Conservation (phyloP, 2,329 filamentous ascomycete genomes). For the Cytospora paraplurivora region DNA sequence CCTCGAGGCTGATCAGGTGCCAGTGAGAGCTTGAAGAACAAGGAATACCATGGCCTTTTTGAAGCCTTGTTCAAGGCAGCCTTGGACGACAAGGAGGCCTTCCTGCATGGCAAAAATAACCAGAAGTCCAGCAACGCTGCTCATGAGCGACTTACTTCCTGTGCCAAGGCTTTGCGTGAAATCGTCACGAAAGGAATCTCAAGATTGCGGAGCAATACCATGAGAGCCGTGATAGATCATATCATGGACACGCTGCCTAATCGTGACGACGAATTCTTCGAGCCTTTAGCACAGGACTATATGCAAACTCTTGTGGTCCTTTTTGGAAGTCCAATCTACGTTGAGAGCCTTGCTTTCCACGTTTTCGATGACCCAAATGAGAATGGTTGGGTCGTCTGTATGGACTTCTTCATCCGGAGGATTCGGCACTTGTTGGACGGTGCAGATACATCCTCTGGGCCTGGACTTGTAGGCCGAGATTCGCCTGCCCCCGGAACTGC, state of each 20-base stretch:
- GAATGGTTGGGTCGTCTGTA: constrained; percentile 65
- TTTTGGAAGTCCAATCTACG: constrained; percentile 72
- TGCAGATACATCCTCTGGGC: constrained; percentile 34
- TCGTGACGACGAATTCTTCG: constrained; percentile 63
- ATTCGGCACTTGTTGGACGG: constrained; percentile 56
- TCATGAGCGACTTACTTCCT: constrained; percentile 64
- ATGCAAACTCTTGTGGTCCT: constrained; percentile 72
- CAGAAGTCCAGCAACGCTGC: constrained; percentile 40
- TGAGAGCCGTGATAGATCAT: constrained; percentile 79
- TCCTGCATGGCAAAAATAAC: constrained; percentile 54
- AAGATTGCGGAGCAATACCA: constrained; percentile 73
- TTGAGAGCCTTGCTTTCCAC: constrained; percentile 70
- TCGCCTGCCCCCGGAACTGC: constrained; percentile 26
- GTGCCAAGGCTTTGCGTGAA: constrained; percentile 70
- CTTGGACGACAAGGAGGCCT: constrained; percentile 66
- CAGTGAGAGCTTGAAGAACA: constrained; percentile 62
- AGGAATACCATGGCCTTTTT: constrained; percentile 78
- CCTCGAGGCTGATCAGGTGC: not conserved
- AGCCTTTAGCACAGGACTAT: constrained; percentile 75
- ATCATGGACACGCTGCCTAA: constrained; percentile 73
- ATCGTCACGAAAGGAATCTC: constrained; percentile 69
- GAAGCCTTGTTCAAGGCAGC: constrained; percentile 76
- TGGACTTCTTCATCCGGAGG: constrained; percentile 70
- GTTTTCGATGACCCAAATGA: constrained; percentile 41
- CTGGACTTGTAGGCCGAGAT: constrained; percentile 32